Conservation (phyloP, 805 yeast genomes). For the Wickerhamia fluorescens region DNA sequence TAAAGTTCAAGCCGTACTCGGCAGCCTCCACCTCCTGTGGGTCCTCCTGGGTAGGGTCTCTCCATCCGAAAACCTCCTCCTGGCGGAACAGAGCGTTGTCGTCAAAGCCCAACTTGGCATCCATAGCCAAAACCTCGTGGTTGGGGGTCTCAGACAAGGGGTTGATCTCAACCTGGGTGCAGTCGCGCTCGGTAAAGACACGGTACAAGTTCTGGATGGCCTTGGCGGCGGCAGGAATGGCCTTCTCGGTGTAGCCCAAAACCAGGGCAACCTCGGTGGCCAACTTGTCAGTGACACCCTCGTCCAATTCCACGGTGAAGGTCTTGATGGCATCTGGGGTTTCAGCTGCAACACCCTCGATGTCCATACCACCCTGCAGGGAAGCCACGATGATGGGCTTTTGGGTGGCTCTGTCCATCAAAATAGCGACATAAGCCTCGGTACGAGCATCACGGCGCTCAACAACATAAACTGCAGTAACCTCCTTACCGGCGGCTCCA, state of each 20-base stretch:
- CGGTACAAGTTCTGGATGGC: slow-evolving; percentile 81
- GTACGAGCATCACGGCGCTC: slow-evolving; percentile 91
- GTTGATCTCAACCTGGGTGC: slow-evolving; percentile 98
- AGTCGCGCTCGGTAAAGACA: slow-evolving; percentile 85
- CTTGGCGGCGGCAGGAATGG: slow-evolving; percentile 80
- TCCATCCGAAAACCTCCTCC: slow-evolving; percentile 90
- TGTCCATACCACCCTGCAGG: slow-evolving; percentile 99
- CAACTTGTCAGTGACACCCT: slow-evolving; percentile 72
- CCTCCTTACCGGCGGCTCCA: slow-evolving; percentile 95
- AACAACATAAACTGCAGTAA: slow-evolving; percentile 91
- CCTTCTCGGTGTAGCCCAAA: slow-evolving; percentile 74
- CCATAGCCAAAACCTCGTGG: slow-evolving; percentile 93
- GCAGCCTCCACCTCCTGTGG: slow-evolving; percentile 94
- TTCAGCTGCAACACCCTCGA: slow-evolving; percentile 93
- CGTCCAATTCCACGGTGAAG: slow-evolving; percentile 67
- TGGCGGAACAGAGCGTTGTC: slow-evolving; percentile 96
- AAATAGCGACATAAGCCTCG: slow-evolving; percentile 92
- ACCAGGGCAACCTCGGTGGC: slow-evolving; percentile 73
- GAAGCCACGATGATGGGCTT: slow-evolving; percentile 92
- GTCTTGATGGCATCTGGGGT: slow-evolving; percentile 90
- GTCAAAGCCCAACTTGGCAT: slow-evolving; percentile 97
- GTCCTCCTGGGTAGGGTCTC: slow-evolving; percentile 97
- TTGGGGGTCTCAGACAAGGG: slow-evolving; percentile 92
- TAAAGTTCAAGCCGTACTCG: slow-evolving; percentile 85
- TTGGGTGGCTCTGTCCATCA: slow-evolving; percentile 90